Evolutionary conservation across 2,329 filamentous ascomycete genomes (phyloP).

Genomic region (Trichoderma semiorbis): DNA sequence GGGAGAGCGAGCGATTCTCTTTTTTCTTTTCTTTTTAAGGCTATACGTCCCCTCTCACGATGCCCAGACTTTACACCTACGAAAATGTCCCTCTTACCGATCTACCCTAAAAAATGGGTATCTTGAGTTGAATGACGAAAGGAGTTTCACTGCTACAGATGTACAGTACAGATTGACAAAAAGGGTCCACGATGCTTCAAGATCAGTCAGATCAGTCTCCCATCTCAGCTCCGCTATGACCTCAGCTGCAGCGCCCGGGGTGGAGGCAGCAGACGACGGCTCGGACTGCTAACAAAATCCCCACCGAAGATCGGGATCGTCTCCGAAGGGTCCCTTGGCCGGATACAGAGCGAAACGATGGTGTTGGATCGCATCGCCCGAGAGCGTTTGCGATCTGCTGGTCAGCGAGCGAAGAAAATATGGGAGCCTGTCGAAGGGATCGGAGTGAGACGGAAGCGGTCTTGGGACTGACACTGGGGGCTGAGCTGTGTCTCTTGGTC

Average conservation of each 20-base stretch:
- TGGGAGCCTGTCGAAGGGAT: not conserved
- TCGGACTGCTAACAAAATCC: not conserved
- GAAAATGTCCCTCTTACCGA: not conserved
- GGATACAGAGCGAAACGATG: not conserved
- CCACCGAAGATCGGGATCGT: slow-evolving; percentile 15
- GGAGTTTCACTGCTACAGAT: not conserved
- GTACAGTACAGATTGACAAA: too few relatives aligned
- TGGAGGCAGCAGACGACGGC: slow-evolving; percentile 1
- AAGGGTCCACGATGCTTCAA: not conserved
- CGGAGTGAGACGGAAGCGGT: not conserved
- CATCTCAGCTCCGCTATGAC: slow-evolving; percentile 17
- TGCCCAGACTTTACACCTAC: not conserved
- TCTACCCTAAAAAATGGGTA: not conserved
- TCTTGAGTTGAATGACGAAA: not conserved
- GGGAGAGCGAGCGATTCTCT: not conserved
- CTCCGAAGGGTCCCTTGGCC: not conserved
- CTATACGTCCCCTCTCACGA: not conserved
- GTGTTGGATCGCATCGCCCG: not conserved
- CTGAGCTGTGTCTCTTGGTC: not conserved
- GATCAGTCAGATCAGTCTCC: not conserved
- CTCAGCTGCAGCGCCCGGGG: slow-evolving; percentile 17
- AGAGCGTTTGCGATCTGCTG: not conserved
- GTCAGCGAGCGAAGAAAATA: not conserved
- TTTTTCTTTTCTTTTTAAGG: not conserved
- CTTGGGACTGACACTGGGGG: not conserved